A percentile compares a stretch with the other conserved stretches of the same genome.
Conservation (phyloP, 495 filamentous ascomycete species). For the Barbatosphaeria neglecta region DNA sequence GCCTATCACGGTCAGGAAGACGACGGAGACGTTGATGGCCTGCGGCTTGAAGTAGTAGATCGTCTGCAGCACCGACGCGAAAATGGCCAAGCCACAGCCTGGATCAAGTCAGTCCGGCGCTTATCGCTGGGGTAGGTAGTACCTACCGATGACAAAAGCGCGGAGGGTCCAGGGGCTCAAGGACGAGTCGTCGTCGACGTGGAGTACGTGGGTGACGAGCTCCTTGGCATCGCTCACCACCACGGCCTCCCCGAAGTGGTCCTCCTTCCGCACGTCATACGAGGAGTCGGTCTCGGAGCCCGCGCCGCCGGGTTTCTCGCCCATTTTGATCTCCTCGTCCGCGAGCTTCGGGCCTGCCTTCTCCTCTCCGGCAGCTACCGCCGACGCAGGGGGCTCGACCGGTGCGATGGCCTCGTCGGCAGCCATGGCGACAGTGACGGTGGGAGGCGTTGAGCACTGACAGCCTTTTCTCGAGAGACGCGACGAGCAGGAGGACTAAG, state of each 20-base stretch:
- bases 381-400: not conserved
- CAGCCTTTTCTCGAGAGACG: too few relatives aligned
- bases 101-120: not conserved
- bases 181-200: constrained; percentile 22
- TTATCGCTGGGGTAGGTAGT: too few relatives aligned
- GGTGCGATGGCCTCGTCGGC: constrained; percentile 7
- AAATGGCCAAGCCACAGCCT: constrained; percentile 20
- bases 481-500: too few relatives aligned
- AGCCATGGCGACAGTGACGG: not conserved
- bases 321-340: not conserved
- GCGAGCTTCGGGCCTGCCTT: not conserved
- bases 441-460: not conserved
- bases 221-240: constrained; percentile 9
- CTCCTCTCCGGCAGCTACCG: not conserved
- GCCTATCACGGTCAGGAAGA: constrained; percentile 32
- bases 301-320: not conserved
- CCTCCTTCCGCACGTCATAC: constrained; percentile 4
- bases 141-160: constrained; percentile 18
- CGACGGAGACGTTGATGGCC: constrained; percentile 26
- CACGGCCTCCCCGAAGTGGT: constrained; percentile 1
- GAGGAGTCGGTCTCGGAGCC: not conserved
- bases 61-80: constrained; percentile 13
- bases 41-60: constrained; percentile 41
- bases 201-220: constrained; percentile 19
- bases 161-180: constrained; percentile 21